These are phyloP conservation scores for Coccinonectria pachysandricola DNA, from an alignment of 2,329 filamentous ascomycete genomes.

Conservation along the genomic window DNA sequence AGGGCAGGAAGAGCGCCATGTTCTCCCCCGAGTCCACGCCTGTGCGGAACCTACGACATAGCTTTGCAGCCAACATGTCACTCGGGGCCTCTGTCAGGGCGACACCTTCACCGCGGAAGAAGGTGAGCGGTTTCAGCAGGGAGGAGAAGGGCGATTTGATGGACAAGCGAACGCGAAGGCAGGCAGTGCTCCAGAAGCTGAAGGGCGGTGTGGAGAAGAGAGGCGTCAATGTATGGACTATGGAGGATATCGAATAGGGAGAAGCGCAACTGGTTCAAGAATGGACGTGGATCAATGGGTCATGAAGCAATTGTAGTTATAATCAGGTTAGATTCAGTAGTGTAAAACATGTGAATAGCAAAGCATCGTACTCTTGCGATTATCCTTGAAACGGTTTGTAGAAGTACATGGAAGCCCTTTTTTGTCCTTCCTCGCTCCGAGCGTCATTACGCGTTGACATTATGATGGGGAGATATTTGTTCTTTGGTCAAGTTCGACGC, in stretches of 20 bases:
- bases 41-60: constrained; percentile 31
- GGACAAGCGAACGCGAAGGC: constrained; percentile 41
- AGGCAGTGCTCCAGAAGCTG: constrained; percentile 42
- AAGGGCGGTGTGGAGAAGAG: constrained; percentile 37
- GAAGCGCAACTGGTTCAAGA: constrained; percentile 2
- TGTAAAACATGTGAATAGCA: too few relatives aligned
- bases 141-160: constrained; percentile 49
- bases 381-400: too few relatives aligned
- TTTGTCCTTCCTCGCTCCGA: too few relatives aligned
- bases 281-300: constrained; percentile 7
- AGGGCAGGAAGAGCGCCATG: constrained; percentile 26
- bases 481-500: too few relatives aligned
- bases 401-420: too few relatives aligned
- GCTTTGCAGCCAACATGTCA: constrained; percentile 27
- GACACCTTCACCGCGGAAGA: constrained; percentile 48
- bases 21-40: constrained; percentile 35
- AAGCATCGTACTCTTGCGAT: too few relatives aligned
- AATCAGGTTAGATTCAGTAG: too few relatives aligned
- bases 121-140: constrained; percentile 49
- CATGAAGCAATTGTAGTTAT: constrained; percentile 11
- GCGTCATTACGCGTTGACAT: too few relatives aligned
- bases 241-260: constrained; percentile 37
- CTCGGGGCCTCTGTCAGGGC: constrained; percentile 28
- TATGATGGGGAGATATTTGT: too few relatives aligned
- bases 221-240: constrained; percentile 39